Evolutionary conservation across 306 rosid genomes (phyloP), one percentile per base, ranked within the genome.

Genomic region (Argentina anserina): DNA sequence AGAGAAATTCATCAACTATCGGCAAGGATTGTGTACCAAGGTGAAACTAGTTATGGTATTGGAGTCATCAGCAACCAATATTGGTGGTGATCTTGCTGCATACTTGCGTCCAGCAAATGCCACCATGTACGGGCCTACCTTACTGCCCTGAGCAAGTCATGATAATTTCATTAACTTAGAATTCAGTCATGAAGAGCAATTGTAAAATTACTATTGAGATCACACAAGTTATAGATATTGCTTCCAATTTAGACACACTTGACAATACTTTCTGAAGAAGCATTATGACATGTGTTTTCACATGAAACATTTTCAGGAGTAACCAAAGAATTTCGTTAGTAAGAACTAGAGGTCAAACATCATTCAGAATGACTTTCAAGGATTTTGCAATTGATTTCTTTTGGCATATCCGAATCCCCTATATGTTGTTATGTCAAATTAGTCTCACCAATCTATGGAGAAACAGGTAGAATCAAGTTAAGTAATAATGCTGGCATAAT

Each of bases 71-170:
- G 84, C 85, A 72, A 94, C 75, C 82, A 89, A 73, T 69, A 80
- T 46, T 26, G 98, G 97, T 45, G 59, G 77, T 55, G 98, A 91
- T 81, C 97, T 94, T 72, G 96, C 98, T 66, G 98, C 98, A 79
- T 94, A 91, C 77, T 94, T 91, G 75, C 78, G 77, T 71, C 98
- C 97, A 14, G 97, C 96, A 85, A 91, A 94, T 40, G 98, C 96
- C 21, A 94, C 97, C 98, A 91, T 94, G 66, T 71, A 84, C 21
- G 86, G 91, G 67, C 86, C 90, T 21, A 67, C 31, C 49, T 6
- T 5, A 3, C n/a, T n/a, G n/a, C 8, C 86, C 95, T 93, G 81
- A 68, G 29, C 31, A 72, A 45, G 29, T 20, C 64, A 60, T 6
- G 47, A 76, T n/a, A 50, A 67, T 60, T 71, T 14, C 34, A 71